phyloP scores from a whole-genome alignment of 2,329 filamentous ascomycete species.

The Periconia sp. region DNA sequence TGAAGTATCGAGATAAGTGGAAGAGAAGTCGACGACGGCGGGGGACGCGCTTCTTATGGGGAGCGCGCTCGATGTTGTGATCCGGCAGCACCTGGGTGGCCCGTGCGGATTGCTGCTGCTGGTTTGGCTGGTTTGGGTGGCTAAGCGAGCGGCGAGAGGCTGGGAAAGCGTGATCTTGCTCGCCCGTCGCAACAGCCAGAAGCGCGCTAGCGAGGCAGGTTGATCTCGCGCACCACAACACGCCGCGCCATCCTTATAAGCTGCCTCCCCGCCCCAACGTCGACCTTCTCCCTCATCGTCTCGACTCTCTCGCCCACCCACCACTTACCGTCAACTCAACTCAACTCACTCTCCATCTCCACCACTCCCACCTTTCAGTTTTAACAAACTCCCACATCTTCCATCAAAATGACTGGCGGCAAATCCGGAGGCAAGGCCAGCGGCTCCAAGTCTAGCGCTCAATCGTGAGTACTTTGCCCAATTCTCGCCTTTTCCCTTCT shows the following conservation, averaged over 20 bases:
- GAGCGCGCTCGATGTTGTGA: constrained; percentile 44
- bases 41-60: constrained; percentile 47
- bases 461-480: constrained; percentile 74
- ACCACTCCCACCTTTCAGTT: constrained; percentile 24
- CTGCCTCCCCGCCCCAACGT: constrained; percentile 38
- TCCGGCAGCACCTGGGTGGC: constrained; percentile 35
- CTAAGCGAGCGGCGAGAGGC: constrained; percentile 18
- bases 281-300: constrained; percentile 44
- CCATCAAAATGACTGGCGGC: constrained; percentile 98
- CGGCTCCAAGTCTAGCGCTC: constrained; percentile 92
- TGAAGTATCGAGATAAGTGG: constrained; percentile 37
- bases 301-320: constrained; percentile 34
- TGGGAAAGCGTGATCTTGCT: constrained; percentile 26
- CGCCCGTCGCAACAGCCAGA: constrained; percentile 9
- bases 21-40: constrained; percentile 41
- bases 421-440: constrained; percentile 99
- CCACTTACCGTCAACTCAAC: constrained; percentile 20
- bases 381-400: constrained; percentile 42
- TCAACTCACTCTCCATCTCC: constrained; percentile 12
- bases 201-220: constrained; percentile 36
- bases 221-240: constrained; percentile 47
- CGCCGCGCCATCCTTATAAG: constrained; percentile 44
- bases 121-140: constrained; percentile 14
- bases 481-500: constrained; percentile 13
- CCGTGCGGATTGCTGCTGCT: constrained; percentile 32